Conservation (phyloP, 2,329 filamentous ascomycete species). For the Colletotrichum lupini region DNA sequence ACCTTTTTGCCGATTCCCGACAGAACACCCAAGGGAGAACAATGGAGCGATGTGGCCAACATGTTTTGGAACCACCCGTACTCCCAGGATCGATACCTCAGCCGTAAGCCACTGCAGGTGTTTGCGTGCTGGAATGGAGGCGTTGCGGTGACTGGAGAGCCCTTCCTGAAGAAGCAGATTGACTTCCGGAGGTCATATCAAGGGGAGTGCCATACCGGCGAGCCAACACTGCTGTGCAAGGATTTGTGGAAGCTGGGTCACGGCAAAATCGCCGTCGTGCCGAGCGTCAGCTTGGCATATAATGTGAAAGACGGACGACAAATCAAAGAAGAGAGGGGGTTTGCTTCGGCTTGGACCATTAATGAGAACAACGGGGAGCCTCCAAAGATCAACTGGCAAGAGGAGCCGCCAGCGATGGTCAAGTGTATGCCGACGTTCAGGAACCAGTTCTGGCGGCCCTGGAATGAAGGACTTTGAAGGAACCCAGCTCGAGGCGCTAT, state of each 20-base stretch:
- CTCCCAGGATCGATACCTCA: conserved; percentile 46
- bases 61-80: conserved; percentile 63
- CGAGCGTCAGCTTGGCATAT: conserved; percentile 67
- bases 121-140: conserved; percentile 72
- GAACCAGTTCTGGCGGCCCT: conserved; percentile 55
- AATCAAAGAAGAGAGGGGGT: conserved; percentile 64
- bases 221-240: conserved; percentile 67
- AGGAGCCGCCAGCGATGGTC: conserved; percentile 55
- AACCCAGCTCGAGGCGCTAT: not conserved
- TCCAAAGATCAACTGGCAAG: conserved; percentile 54
- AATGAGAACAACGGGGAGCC: conserved; percentile 38
- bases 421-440: conserved; percentile 59
- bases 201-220: conserved; percentile 64
- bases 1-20: conserved; percentile 63
- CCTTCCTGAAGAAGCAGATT: conserved; percentile 52
- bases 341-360: conserved; percentile 42
- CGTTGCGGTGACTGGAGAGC: conserved; percentile 57
- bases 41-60: conserved; percentile 59
- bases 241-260: conserved; percentile 64
- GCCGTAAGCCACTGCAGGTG: conserved; percentile 63
- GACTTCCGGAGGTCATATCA: conserved; percentile 53
- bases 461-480: conserved; percentile 46
- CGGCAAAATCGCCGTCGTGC: conserved; percentile 66
- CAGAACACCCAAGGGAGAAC: conserved; percentile 49
- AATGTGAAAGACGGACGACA: conserved; percentile 53